These are phyloP conservation scores for Rhazya stricta DNA, from an alignment of 257 asterid genomes.

Conservation along the genomic window DNA sequence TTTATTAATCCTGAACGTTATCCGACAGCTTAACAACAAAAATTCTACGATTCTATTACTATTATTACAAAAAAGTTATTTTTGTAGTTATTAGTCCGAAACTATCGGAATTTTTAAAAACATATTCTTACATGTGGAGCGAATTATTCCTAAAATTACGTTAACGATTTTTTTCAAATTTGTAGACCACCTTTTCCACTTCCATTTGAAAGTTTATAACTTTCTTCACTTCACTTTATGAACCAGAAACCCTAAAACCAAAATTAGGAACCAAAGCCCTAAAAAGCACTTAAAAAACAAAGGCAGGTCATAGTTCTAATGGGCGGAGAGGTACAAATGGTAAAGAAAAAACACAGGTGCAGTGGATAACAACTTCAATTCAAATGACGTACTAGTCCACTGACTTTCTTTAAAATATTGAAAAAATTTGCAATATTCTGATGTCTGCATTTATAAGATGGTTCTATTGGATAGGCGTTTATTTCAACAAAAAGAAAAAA, in stretches of 20 bases:
- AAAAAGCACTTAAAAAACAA: not conserved
- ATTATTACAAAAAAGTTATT: too few species aligned
- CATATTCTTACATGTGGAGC: not conserved
- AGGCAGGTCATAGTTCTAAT: too few species aligned
- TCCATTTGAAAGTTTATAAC: not conserved
- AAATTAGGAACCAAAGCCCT: not conserved
- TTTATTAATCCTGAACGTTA: too few species aligned
- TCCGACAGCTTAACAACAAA: too few species aligned
- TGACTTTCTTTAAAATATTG: slow-evolving; percentile 8
- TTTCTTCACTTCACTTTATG: not conserved
- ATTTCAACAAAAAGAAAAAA: not conserved
- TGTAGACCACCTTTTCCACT: not conserved
- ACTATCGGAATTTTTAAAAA: not conserved
- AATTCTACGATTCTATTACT: too few species aligned
- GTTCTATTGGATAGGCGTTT: slow-evolving; percentile 6
- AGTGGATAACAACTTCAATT: slow-evolving; percentile 1
- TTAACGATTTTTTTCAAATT: not conserved
- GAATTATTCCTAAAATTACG: not conserved
- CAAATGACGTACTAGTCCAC: slow-evolving; percentile 18
- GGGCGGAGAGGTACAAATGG: not conserved
- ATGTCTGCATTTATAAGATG: not conserved
- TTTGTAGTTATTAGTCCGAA: too few species aligned
- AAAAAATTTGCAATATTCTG: not conserved
- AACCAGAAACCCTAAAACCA: not conserved
- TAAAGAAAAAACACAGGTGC: not conserved